Evolutionary conservation across 352 stramenopile species (phyloP).

Genomic region (Pythium dissotocum): DNA sequence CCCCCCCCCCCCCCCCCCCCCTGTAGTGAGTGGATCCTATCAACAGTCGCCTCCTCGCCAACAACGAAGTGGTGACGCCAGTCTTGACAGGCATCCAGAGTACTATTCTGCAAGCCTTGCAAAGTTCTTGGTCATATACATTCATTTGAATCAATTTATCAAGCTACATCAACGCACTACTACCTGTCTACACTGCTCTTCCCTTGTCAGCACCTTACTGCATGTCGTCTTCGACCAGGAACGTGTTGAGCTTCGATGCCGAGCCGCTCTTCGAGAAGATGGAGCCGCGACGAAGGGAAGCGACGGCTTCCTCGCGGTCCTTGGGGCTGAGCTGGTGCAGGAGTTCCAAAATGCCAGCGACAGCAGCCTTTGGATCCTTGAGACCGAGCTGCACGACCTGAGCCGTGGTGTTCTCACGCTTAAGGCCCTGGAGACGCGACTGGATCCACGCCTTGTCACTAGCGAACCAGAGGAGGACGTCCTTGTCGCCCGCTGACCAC

Average conservation of each 20-base stretch:
- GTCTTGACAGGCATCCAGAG: too few species aligned
- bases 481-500: constrained; percentile 71
- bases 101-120: too few species aligned
- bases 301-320: constrained; percentile 83
- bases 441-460: constrained; percentile 82
- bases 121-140: neutral
- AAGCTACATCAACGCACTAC: neutral
- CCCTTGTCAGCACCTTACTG: constrained; percentile 4
- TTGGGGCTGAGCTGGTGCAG: constrained; percentile 81
- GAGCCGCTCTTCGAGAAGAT: constrained; percentile 84
- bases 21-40: too few species aligned
- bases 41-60: too few species aligned
- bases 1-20: too few species aligned
- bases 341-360: constrained; percentile 82
- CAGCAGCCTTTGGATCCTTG: constrained; percentile 81
- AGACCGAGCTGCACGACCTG: constrained; percentile 79
- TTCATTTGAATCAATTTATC: neutral
- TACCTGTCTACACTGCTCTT: neutral
- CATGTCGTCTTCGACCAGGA: constrained; percentile 28
- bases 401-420: constrained; percentile 67
- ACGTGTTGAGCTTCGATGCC: constrained; percentile 40
- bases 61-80: too few species aligned
- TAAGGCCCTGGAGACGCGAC: constrained; percentile 52
- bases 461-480: constrained; percentile 77
- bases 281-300: constrained; percentile 75